Conservation (phyloP, 176 grass and related monocot genomes). For the Phyllostachys edulis region DNA sequence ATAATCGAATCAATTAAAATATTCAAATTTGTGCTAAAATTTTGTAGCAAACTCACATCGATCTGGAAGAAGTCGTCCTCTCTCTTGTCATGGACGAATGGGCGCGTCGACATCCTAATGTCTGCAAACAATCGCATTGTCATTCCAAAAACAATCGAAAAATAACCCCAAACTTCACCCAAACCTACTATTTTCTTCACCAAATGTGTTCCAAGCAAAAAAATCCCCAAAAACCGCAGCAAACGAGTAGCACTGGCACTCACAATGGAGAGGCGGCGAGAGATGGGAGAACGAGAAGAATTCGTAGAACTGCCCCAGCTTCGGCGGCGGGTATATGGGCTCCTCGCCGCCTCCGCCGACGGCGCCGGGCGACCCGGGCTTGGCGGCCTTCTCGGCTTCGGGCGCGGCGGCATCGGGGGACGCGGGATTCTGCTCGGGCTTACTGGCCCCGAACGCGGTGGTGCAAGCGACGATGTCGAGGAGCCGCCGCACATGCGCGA, state of each 20-base stretch:
- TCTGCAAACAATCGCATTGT: conserved; percentile 51
- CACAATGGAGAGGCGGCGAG: conserved; percentile 77
- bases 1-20: not conserved
- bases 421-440: conserved; percentile 40
- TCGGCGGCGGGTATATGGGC: conserved; percentile 87
- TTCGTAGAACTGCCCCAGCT: conserved; percentile 90
- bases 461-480: conserved; percentile 93
- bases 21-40: not conserved
- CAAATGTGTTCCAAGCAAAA: not conserved
- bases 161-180: not conserved
- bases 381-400: conserved; percentile 24
- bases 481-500: conserved; percentile 72
- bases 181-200: not conserved
- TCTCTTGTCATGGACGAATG: conserved; percentile 76
- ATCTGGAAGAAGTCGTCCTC: conserved; percentile 94
- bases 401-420: conserved; percentile 21
- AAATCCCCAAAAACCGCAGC: not conserved
- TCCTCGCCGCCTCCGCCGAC: conserved; percentile 53
- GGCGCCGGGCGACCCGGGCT: conserved; percentile 29
- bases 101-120: conserved; percentile 66
- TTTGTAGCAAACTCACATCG: conserved; percentile 60
- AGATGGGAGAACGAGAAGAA: conserved; percentile 97
- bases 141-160: not conserved
- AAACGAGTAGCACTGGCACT: not conserved
- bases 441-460: conserved; percentile 59